Conservation (phyloP, 345 rosid genomes). For the Camelina neglecta region DNA sequence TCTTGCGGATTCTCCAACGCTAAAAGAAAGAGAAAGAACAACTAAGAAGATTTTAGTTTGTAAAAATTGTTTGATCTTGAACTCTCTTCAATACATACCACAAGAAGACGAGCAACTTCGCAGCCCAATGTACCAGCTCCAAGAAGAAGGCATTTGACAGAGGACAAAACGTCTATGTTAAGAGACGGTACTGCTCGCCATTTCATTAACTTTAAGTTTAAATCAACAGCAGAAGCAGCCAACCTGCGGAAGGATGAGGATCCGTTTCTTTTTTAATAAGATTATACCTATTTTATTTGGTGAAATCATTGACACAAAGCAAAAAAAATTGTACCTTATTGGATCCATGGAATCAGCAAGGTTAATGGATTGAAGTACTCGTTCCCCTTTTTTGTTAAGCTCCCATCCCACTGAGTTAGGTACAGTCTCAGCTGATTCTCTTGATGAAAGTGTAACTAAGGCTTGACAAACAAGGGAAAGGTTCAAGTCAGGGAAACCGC, state of each 20-base stretch:
- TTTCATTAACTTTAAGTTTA: constrained; percentile 94
- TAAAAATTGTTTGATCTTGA: constrained; percentile 1
- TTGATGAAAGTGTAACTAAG: constrained; percentile 60
- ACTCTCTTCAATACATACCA: constrained; percentile 59
- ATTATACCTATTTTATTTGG: constrained; percentile 7
- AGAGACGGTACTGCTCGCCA: constrained; percentile 97
- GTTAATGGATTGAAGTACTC: constrained; percentile 62
- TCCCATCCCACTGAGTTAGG: constrained; percentile 96
- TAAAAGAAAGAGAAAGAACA: constrained; percentile 31
- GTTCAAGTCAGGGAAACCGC: constrained; percentile 83
- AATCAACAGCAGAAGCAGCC: constrained; percentile 89
- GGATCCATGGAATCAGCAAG: constrained; percentile 98
- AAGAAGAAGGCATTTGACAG: constrained; percentile 90
- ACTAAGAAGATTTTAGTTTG: constrained; percentile 29
- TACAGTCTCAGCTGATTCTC: constrained; percentile 55
- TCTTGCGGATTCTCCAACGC: constrained; percentile 95
- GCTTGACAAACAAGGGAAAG: constrained; percentile 89
- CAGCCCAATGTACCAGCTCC: constrained; percentile 99
- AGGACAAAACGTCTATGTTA: constrained; percentile 64
- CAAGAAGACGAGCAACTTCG: constrained; percentile 92
- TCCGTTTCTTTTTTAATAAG: constrained; percentile 14
- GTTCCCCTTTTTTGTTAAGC: constrained; percentile 60
- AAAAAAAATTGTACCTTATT: constrained; percentile 50
- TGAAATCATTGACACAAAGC: constrained; percentile 18
- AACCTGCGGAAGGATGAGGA: constrained; percentile 54